These are phyloP conservation scores for apple (Malus domestica) DNA, from an alignment of 306 rosid species.

Conservation along the genomic window DNA sequence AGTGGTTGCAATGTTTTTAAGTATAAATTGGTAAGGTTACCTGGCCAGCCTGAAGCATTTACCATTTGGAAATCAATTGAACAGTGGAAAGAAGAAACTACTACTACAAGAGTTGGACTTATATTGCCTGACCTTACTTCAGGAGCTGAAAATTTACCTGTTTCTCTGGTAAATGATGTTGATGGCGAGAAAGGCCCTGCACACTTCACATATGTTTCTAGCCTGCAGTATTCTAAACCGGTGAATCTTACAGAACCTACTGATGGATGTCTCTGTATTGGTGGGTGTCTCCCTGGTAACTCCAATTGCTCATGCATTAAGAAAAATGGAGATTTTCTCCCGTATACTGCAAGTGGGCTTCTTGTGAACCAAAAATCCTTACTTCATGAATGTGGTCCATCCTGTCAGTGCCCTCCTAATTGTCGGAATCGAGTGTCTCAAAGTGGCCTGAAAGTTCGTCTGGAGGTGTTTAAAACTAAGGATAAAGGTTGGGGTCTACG, in stretches of 20 bases:
- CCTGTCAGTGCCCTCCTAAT: slow-evolving; percentile 71
- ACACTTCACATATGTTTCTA: slow-evolving; percentile 58
- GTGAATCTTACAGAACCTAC: slow-evolving; percentile 40
- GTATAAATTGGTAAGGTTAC: slow-evolving; percentile 55
- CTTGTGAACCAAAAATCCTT: slow-evolving; percentile 58
- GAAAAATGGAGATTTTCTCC: slow-evolving; percentile 64
- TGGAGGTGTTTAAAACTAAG: slow-evolving; percentile 79
- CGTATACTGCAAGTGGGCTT: slow-evolving; percentile 47
- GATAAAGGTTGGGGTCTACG: slow-evolving; percentile 90
- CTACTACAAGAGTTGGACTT: slow-evolving; percentile 55
- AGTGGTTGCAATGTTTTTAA: slow-evolving; percentile 75
- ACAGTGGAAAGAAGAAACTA: slow-evolving; percentile 60
- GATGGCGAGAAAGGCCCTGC: slow-evolving; percentile 95
- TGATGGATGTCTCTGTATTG: slow-evolving; percentile 59
- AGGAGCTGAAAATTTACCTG: slow-evolving; percentile 76
- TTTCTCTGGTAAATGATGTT: slow-evolving; percentile 87
- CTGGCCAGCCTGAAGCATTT: slow-evolving; percentile 68
- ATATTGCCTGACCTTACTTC: slow-evolving; percentile 89
- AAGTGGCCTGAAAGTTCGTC: slow-evolving; percentile 58
- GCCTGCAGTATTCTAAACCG: slow-evolving; percentile 53
- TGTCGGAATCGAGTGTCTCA: slow-evolving; percentile 73
- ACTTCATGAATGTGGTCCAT: slow-evolving; percentile 70
- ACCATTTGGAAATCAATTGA: slow-evolving; percentile 62
- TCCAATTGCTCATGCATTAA: slow-evolving; percentile 60
- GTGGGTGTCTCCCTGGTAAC: slow-evolving; percentile 65